These are phyloP conservation scores for Kazachstania psychrophila DNA, from an alignment of 805 yeast species.

Conservation along the genomic window DNA sequence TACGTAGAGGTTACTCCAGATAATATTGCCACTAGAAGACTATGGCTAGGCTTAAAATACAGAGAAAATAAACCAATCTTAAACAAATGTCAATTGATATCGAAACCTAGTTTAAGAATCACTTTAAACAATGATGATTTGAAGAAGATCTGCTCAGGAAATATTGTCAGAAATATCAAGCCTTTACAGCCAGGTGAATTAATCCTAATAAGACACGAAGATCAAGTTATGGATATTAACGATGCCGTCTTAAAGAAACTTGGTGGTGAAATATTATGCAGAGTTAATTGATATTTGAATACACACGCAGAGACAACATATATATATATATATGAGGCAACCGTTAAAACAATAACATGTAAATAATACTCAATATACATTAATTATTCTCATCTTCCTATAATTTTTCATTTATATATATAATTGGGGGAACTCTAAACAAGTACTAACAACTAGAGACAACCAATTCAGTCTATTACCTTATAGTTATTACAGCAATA, in stretches of 20 bases:
- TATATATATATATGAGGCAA: neutral
- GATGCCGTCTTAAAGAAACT: constrained; percentile 73
- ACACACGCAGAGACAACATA: neutral
- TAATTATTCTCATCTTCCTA: too few relatives aligned
- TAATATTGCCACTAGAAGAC: constrained; percentile 72
- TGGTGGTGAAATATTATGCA: constrained; percentile 70
- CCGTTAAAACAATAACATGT: neutral
- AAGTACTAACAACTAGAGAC: too few relatives aligned
- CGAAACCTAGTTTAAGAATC: constrained; percentile 78
- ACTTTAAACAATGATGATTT: constrained; percentile 55
- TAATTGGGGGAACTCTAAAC: too few relatives aligned
- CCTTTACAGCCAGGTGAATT: constrained; percentile 88
- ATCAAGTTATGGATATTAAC: constrained; percentile 61
- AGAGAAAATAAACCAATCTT: constrained; percentile 72
- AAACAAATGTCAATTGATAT: constrained; percentile 58
- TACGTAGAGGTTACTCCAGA: constrained; percentile 78
- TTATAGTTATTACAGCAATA: too few relatives aligned
- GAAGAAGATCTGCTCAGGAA: constrained; percentile 65
- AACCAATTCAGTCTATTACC: too few relatives aligned
- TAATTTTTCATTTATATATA: too few relatives aligned
- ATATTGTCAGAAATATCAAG: constrained; percentile 59
- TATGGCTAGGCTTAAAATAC: constrained; percentile 90
- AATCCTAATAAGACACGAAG: constrained; percentile 53
- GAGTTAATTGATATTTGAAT: constrained; percentile 40
- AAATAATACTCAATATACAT: too few relatives aligned